Conservation (phyloP, 1,284 basidiomycete species). For the Ceratobasidium papillatum region DNA sequence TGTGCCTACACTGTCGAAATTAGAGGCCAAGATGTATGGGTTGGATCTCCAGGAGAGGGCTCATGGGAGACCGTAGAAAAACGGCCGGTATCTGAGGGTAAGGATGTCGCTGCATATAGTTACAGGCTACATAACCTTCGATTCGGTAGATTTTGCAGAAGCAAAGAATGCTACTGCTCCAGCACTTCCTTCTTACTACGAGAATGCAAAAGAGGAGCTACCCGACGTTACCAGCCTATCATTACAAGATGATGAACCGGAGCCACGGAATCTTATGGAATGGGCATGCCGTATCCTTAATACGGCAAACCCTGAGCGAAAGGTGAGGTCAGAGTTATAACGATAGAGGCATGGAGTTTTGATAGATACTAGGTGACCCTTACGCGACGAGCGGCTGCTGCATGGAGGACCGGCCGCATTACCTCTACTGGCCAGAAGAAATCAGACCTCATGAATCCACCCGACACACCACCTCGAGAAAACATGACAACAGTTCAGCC, state of each 20-base stretch:
- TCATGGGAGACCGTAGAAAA: constrained; percentile 78
- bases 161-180: constrained; percentile 53
- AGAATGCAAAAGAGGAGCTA: constrained; percentile 32
- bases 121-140: background rate
- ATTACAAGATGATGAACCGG: constrained; percentile 27
- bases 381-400: constrained; percentile 72
- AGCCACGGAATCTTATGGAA: constrained; percentile 70
- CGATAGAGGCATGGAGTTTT: too few species aligned
- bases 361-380: constrained; percentile 64
- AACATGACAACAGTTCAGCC: constrained; percentile 68
- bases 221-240: background rate
- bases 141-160: constrained; percentile 54
- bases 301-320: constrained; percentile 72
- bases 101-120: constrained; percentile 28
- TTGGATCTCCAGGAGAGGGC: constrained; percentile 68
- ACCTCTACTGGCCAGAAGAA: constrained; percentile 69
- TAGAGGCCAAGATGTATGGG: constrained; percentile 64
- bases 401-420: constrained; percentile 75
- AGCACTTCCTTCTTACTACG: constrained; percentile 33
- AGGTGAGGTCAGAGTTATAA: constrained; percentile 61
- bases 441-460: constrained; percentile 62
- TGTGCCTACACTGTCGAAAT: constrained; percentile 80
- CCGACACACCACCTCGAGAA: constrained; percentile 74
- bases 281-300: constrained; percentile 81
- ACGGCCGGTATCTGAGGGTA: constrained; percentile 83